Conservation (phyloP, 1,139 yeast species). For the Debaryomyces nepalensis region DNA sequence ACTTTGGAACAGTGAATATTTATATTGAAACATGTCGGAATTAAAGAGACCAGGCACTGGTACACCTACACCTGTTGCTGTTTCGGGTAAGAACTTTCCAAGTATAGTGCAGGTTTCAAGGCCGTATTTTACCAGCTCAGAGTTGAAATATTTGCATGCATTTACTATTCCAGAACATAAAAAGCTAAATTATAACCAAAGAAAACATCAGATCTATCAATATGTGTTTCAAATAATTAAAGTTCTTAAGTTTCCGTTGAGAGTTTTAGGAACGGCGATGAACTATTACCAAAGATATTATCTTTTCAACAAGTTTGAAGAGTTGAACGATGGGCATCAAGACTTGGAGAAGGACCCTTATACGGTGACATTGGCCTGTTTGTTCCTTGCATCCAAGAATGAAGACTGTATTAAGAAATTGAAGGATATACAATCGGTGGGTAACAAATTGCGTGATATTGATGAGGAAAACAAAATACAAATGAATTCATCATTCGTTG, state of each 20-base stretch:
- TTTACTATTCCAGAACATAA: conserved; percentile 56
- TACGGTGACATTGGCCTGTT: conserved; percentile 70
- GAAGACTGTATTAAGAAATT: conserved; percentile 89
- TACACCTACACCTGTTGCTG: conserved; percentile 5
- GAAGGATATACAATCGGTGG: conserved; percentile 57
- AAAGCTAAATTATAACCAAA: conserved; percentile 52
- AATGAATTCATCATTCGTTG: conserved; percentile 36
- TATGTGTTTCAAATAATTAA: conserved; percentile 58
- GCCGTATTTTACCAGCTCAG: conserved; percentile 64
- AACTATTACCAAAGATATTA: conserved; percentile 74
- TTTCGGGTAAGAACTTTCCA: conserved; percentile 19
- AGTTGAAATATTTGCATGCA: conserved; percentile 56
- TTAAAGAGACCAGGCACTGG: background rate
- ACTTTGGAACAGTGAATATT: background rate
- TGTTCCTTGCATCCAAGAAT: conserved; percentile 81
- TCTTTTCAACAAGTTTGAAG: conserved; percentile 63
- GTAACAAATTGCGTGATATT: conserved; percentile 45
- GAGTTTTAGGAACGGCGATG: conserved; percentile 70
- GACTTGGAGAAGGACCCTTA: conserved; percentile 44
- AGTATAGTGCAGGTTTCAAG: conserved; percentile 56
- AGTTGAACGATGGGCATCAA: conserved; percentile 24
- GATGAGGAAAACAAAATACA: conserved; percentile 30
- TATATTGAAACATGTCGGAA: conserved; percentile 7
- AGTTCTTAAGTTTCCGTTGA: conserved; percentile 63
- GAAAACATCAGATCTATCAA: conserved; percentile 58